Conservation (phyloP, 257 asterid genomes). For the Cruciata laevipes region DNA sequence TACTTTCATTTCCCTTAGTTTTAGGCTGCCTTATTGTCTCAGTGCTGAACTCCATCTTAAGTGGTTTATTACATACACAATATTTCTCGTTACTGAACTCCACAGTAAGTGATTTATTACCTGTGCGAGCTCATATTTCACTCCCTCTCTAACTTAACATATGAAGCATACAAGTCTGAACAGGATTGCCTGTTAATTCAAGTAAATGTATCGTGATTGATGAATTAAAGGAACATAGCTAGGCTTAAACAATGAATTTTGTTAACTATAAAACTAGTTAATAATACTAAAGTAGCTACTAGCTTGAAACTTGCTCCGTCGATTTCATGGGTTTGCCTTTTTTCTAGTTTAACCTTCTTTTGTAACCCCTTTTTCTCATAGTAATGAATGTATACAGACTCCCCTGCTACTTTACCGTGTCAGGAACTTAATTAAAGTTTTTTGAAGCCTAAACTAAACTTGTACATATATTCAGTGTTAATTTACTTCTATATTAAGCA, state of each 20-base stretch:
- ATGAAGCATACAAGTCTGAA: neutral
- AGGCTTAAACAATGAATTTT: neutral
- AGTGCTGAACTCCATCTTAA: too few species aligned
- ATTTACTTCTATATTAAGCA: neutral
- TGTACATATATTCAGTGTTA: neutral
- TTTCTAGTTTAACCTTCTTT: neutral
- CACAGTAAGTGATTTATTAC: too few species aligned
- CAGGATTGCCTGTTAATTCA: neutral
- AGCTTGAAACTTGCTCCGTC: neutral
- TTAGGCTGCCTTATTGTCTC: too few species aligned
- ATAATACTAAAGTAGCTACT: neutral
- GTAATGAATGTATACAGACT: neutral
- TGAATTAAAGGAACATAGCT: too few species aligned
- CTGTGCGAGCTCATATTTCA: neutral
- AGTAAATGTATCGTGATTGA: neutral
- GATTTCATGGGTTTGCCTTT: neutral
- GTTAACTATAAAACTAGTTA: neutral
- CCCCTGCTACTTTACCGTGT: neutral
- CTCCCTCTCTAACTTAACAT: neutral
- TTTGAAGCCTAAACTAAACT: neutral
- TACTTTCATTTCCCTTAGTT: too few species aligned
- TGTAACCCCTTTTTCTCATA: neutral
- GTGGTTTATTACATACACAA: too few species aligned
- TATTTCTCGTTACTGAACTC: too few species aligned
- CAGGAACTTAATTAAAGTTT: neutral